A percentile compares a stretch with the other conserved stretches of the same genome.
phyloP scores from a whole-genome alignment of 306 rosid genomes.

The Oxytropis ochrocephala region DNA sequence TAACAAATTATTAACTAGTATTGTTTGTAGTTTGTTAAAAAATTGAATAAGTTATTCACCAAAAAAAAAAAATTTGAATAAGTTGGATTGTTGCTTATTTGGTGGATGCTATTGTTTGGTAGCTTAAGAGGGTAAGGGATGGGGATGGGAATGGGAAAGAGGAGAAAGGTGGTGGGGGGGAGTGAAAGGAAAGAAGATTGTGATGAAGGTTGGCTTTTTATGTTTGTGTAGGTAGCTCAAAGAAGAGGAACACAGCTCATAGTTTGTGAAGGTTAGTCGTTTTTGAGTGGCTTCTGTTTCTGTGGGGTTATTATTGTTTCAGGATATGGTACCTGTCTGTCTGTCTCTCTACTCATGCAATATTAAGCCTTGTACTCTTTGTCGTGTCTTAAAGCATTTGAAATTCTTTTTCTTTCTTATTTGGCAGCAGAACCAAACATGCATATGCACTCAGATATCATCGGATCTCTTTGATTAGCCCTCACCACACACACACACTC shows the following conservation, averaged over 20 bases:
- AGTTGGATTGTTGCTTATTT: not conserved
- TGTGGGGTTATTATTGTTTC: constrained; percentile 34
- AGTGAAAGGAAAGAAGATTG: constrained; percentile 50
- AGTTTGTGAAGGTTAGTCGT: constrained; percentile 35
- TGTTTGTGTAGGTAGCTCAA: constrained; percentile 51
- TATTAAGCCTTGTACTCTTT: constrained; percentile 27
- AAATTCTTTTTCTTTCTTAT: constrained; percentile 22
- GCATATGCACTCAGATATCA: constrained; percentile 7
- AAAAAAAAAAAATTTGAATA: not conserved
- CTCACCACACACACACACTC: not conserved
- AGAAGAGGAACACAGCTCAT: constrained; percentile 64
- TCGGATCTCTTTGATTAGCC: constrained; percentile 22
- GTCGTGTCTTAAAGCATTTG: constrained; percentile 24
- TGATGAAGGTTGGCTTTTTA: constrained; percentile 61
- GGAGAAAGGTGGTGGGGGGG: constrained; percentile 22
- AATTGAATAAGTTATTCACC: too few species aligned
- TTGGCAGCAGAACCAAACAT: constrained; percentile 16
- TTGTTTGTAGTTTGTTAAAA: too few species aligned
- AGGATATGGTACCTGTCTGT: constrained; percentile 22
- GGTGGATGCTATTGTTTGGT: constrained; percentile 9
- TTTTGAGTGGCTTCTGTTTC: constrained; percentile 26
- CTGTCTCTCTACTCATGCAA: constrained; percentile 12
- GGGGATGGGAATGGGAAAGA: constrained; percentile 9
- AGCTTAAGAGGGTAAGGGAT: not conserved
- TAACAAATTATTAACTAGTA: too few species aligned